A percentile compares a stretch with the other conserved stretches of the same genome.
These are phyloP conservation scores for Lojkania enalia DNA, from an alignment of 2,329 filamentous ascomycete genomes.

Conservation along the genomic window DNA sequence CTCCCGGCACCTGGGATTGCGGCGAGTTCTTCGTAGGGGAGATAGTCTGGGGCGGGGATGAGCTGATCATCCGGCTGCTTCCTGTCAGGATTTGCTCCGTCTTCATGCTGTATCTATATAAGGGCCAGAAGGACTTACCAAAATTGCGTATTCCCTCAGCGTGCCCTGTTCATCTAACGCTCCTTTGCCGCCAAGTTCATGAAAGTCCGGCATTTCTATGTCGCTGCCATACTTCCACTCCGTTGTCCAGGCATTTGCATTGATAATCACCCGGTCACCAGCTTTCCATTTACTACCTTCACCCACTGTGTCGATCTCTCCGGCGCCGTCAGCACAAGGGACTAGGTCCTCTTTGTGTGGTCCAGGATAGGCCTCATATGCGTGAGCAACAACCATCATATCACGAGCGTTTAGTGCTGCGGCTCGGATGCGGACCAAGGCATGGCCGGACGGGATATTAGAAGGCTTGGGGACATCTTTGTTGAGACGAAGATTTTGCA, in stretches of 20 bases:
- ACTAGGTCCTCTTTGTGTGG: constrained; percentile 10
- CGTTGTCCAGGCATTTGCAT: constrained; percentile 4
- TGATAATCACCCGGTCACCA: constrained; percentile 7
- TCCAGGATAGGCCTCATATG: constrained; percentile 20
- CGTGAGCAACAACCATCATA: constrained; percentile 15
- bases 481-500: constrained; percentile 15
- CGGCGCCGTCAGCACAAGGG: constrained; percentile 13
- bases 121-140: constrained; percentile 9
- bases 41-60: constrained; percentile 13
- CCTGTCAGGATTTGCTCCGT: too few species aligned
- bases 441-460: constrained; percentile 10
- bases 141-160: constrained; percentile 16
- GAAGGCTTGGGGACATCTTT: constrained; percentile 15
- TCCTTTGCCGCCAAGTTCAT: constrained; percentile 10
- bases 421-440: constrained; percentile 15
- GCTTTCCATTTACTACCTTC: constrained; percentile 7
- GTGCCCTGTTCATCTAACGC: constrained; percentile 10
- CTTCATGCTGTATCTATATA: too few species aligned
- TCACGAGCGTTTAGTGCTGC: constrained; percentile 17
- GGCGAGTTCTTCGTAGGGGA: constrained; percentile 13
- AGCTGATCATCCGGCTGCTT: constrained; percentile 13
- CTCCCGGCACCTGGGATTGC: constrained; percentile 9
- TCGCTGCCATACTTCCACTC: neutral
- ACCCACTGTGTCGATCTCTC: constrained; percentile 10
- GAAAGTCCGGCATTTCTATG: neutral